A percentile compares a stretch with the other conserved stretches of the same genome.
Evolutionary conservation across 179 eudicot species (phyloP).

Genomic region (Actinidia chinensis): DNA sequence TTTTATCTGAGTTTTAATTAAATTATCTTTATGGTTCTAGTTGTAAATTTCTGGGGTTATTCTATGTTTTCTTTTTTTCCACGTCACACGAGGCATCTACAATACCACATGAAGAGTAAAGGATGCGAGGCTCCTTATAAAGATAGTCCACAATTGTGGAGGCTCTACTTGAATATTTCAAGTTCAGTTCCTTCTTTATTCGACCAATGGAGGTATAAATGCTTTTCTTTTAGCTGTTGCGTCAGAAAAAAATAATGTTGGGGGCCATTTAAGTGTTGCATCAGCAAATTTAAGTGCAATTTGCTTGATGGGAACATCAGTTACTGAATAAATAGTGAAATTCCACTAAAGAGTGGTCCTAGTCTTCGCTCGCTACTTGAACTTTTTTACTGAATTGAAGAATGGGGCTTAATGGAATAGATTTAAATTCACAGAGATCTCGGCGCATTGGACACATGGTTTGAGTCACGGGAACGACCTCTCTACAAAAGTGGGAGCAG

Average conservation of each 20-base stretch:
- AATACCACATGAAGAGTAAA: constrained; percentile 63
- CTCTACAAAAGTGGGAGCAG: no score
- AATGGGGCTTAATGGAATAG: no score
- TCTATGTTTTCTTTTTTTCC: constrained; percentile 25
- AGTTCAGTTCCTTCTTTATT: constrained; percentile 46
- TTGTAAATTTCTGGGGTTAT: neutral
- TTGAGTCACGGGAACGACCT: no score
- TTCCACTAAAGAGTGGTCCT: neutral
- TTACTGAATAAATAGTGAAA: neutral
- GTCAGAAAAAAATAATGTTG: neutral
- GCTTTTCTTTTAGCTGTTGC: constrained; percentile 6
- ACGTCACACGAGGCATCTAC: constrained; percentile 62
- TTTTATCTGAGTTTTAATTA: neutral
- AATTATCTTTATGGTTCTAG: neutral
- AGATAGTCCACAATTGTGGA: constrained; percentile 68
- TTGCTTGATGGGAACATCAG: neutral
- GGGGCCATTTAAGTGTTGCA: no score
- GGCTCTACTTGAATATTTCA: constrained; percentile 71
- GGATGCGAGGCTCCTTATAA: constrained; percentile 61
- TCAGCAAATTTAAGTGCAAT: neutral
- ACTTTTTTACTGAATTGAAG: no score
- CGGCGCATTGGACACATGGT: no score
- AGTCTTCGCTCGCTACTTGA: no score
- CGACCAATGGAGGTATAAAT: constrained; percentile 62
- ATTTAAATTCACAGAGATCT: no score